phyloP scores from a whole-genome alignment of 2,329 filamentous ascomycete genomes.

The Didymellaceae sp. region DNA sequence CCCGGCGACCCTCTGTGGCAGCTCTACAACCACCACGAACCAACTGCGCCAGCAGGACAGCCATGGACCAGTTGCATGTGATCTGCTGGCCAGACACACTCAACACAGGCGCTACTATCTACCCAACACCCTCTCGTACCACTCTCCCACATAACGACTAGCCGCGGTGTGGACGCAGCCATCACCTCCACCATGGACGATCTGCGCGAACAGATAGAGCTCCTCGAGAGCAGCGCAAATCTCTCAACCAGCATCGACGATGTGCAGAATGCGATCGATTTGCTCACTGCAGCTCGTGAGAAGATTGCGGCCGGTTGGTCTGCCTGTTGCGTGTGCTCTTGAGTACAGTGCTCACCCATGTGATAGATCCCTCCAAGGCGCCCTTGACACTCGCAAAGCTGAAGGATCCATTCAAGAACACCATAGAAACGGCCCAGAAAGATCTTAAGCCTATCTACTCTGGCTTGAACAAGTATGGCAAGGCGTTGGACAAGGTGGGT shows the following conservation, averaged over 20 bases:
- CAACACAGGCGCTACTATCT: conserved; percentile 3
- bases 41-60: conserved; percentile 22
- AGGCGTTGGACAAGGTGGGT: conserved; percentile 79
- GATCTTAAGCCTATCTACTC: conserved; percentile 84
- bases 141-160: neutral
- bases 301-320: conserved; percentile 68
- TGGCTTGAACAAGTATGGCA: conserved; percentile 82
- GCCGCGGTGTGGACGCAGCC: conserved; percentile 3
- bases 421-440: conserved; percentile 79
- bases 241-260: conserved; percentile 75
- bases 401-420: conserved; percentile 82
- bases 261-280: conserved; percentile 82
- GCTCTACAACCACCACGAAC: conserved; percentile 8
- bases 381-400: conserved; percentile 80
- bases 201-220: conserved; percentile 76
- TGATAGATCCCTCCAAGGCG: conserved; percentile 70
- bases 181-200: conserved; percentile 59
- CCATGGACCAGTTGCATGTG: conserved; percentile 31
- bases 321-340: conserved; percentile 2
- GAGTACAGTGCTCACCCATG: conserved; percentile 19
- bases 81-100: conserved; percentile 28
- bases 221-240: conserved; percentile 72
- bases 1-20: neutral
- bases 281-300: conserved; percentile 75
- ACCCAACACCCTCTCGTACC: neutral